These are phyloP conservation scores for Rhizoclosmatium sp. DNA, from an alignment of 192 early-diverging fungal genomes.

Conservation along the genomic window DNA sequence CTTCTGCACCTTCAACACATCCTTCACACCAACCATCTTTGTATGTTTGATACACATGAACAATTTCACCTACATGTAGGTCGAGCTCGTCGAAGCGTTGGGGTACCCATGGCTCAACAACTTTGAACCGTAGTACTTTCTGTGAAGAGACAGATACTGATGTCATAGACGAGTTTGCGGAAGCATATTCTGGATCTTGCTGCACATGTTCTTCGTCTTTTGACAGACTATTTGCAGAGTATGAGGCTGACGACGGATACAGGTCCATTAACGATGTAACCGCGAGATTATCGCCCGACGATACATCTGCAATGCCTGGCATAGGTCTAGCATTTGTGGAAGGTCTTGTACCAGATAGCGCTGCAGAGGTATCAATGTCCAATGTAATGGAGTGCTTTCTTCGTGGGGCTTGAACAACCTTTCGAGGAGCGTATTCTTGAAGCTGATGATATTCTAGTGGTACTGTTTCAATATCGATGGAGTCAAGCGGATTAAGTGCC, in stretches of 20 bases:
- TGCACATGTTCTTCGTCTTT: background rate
- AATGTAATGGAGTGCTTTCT: constrained; percentile 8
- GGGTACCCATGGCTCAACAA: constrained; percentile 24
- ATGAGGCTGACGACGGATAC: background rate
- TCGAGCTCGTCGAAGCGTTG: constrained; percentile 30
- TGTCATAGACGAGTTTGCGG: background rate
- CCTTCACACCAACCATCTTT: constrained; percentile 36
- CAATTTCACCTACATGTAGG: constrained; percentile 32
- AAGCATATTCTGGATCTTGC: background rate
- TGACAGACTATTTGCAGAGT: background rate
- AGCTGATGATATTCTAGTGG: background rate
- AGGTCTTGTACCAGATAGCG: background rate
- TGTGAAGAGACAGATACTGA: constrained; percentile 16
- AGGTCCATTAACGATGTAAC: background rate
- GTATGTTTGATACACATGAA: constrained; percentile 17
- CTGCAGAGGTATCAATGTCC: background rate
- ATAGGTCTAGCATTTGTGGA: background rate
- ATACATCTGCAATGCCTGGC: background rate
- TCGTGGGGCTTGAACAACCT: background rate
- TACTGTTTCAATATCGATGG: background rate
- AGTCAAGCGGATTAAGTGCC: background rate
- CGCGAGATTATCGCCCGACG: background rate
- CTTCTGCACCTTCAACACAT: constrained; percentile 20
- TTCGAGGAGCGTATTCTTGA: background rate
- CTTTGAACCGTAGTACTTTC: constrained; percentile 8